Evolutionary conservation across 352 stramenopile genomes (phyloP), one percentile per base, ranked within the genome.

Genomic region (Phytophthora rubi): DNA sequence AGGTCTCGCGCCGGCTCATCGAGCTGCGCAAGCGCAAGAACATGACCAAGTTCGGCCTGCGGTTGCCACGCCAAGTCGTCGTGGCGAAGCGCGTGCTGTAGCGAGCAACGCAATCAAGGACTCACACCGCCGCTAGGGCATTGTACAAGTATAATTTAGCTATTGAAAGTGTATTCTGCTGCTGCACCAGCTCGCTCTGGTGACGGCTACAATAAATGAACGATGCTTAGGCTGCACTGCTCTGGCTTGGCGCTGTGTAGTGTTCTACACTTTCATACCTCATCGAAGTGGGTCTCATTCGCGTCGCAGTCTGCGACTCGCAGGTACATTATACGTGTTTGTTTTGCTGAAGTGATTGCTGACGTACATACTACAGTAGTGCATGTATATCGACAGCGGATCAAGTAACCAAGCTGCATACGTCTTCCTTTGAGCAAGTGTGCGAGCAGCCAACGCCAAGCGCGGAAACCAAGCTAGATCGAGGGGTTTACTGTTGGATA

Each of bases 21-120:
- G 75, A 74, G 33, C 79, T 88, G 47, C 83, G 83, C 71, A 83
- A 87, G 45, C 64, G 77, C 44, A 89, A 88, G 71, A 91, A 91
- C 65, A 68, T 76, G 59, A 47, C 54, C 53, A 73, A 76, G 59
- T 74, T 82, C 51, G 66, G 44, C 4, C 21, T 62, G 15, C 55
- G 53, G 2, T 21, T 71, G 32, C 68, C 68, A 6, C 62, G 56
- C 15, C 47, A 59, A 1, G 3, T 60, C 15, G 4, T 54, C 23
- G n/a, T 47, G 9, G 21, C 28, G 10, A 63, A 59, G 60, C 53
- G 55, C 23, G 28, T 30, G 21, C 13, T 49, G 42, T 42, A 75
- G 45, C 71, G 47, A 71, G 13, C 28, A 8, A 18, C 13, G 8
- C 13, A n/a, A n/a, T 16, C 37, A 44, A 44, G 37, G 4, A 44